Evolutionary conservation across 495 filamentous ascomycete genomes (phyloP).

Genomic region (Parachaetomium inaequale): DNA sequence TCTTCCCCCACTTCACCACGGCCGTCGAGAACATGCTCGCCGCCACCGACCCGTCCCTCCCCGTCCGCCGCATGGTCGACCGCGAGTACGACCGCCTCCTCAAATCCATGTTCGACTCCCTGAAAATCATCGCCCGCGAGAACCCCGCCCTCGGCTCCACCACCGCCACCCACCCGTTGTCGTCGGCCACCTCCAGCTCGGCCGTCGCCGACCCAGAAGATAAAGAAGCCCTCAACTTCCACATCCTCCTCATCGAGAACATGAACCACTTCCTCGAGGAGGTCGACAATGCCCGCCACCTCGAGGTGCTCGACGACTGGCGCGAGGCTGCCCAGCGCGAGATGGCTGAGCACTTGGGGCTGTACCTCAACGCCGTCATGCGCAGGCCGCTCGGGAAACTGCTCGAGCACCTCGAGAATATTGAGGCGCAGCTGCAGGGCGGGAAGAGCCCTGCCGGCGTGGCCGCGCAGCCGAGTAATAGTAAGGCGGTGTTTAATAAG

Average conservation of each 20-base stretch:
- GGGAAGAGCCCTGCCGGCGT: slow-evolving; percentile 48
- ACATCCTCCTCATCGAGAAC: slow-evolving; percentile 95
- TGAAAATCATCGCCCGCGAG: slow-evolving; percentile 94
- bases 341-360: slow-evolving; percentile 79
- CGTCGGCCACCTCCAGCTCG: background rate
- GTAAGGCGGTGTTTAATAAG: slow-evolving; percentile 77
- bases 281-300: slow-evolving; percentile 63
- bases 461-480: slow-evolving; percentile 72
- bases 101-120: slow-evolving; percentile 92
- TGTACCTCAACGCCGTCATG: slow-evolving; percentile 85
- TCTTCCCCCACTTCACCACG: slow-evolving; percentile 79
- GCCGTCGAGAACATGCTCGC: slow-evolving; percentile 79
- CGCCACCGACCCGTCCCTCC: slow-evolving; percentile 53
- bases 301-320: slow-evolving; percentile 78
- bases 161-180: background rate
- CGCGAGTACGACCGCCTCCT: slow-evolving; percentile 85
- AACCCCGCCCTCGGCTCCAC: slow-evolving; percentile 59
- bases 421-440: slow-evolving; percentile 62
- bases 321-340: slow-evolving; percentile 69
- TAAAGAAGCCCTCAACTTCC: slow-evolving; percentile 92
- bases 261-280: slow-evolving; percentile 98
- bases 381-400: slow-evolving; percentile 84
- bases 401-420: slow-evolving; percentile 82
- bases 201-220: slow-evolving; percentile 66
- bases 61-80: slow-evolving; percentile 73